Conservation (phyloP, 768 basidiomycete species). For the Sporobolomyces pararoseus region DNA sequence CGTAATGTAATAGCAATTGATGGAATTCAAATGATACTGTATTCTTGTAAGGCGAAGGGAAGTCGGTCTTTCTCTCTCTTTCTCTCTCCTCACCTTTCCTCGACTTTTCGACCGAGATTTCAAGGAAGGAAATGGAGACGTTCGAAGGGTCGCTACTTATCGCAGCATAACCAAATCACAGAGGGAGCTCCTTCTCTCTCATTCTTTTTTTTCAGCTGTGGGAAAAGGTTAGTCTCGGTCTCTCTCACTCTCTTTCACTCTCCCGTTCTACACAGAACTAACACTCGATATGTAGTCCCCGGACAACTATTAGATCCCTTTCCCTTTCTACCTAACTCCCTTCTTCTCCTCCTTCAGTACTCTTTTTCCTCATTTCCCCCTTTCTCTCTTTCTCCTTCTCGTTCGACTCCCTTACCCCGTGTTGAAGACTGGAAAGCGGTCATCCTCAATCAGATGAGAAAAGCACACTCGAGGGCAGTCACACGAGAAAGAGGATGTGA, state of each 20-base stretch:
- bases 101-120: neutral
- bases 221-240: constrained; percentile 26
- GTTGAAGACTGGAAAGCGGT: constrained; percentile 30
- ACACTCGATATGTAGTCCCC: neutral
- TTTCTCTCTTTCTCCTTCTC: constrained; percentile 1
- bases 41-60: no score
- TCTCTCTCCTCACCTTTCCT: constrained; percentile 8
- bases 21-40: no score
- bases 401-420: neutral
- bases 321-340: neutral
- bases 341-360: neutral
- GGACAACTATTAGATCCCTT: constrained; percentile 1
- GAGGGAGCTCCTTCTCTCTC: neutral
- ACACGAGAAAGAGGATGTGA: neutral
- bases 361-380: neutral
- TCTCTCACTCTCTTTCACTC: neutral
- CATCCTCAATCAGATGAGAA: constrained; percentile 29
- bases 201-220: constrained; percentile 22
- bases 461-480: no score
- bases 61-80: neutral
- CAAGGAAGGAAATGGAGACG: constrained; percentile 3
- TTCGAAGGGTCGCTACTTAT: constrained; percentile 30
- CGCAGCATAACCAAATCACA: constrained; percentile 26
- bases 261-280: neutral
- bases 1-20: no score